Conservation (phyloP, 108 stramenopile genomes). For the Stephanodiscus minutulus region DNA sequence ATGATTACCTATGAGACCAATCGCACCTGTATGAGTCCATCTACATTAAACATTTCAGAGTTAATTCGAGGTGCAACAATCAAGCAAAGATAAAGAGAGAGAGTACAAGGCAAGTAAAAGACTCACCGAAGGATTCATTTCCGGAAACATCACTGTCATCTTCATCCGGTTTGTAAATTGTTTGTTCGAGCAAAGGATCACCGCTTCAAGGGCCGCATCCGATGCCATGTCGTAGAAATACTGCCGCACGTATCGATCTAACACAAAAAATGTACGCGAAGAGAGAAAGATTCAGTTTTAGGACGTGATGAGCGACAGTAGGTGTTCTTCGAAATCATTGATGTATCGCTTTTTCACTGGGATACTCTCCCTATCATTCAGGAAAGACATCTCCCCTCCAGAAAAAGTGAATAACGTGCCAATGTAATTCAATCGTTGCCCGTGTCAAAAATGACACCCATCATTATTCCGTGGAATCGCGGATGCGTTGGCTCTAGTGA, state of each 20-base stretch:
- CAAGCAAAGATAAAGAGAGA: not conserved
- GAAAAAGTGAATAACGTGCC: conserved; percentile 58
- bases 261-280: not conserved
- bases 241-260: conserved; percentile 76
- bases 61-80: not conserved
- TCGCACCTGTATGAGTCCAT: conserved; percentile 82
- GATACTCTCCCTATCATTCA: conserved; percentile 49
- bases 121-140: conserved; percentile 68
- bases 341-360: conserved; percentile 58
- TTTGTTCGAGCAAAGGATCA: conserved; percentile 64
- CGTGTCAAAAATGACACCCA: conserved; percentile 29
- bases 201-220: conserved; percentile 70
- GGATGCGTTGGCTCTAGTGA: conserved; percentile 46
- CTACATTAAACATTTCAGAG: not conserved
- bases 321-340: conserved; percentile 22
- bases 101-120: not conserved
- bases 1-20: not conserved
- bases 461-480: conserved; percentile 20
- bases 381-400: conserved; percentile 31
- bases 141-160: conserved; percentile 80
- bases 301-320: not conserved
- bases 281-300: not conserved
- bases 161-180: conserved; percentile 80
- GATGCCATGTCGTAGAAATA: conserved; percentile 85
- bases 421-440: conserved; percentile 34